Percentiles rank a stretch among this genome's conserved stretches.
Conservation (phyloP, 257 asterid species). For the Handroanthus guayacan region DNA sequence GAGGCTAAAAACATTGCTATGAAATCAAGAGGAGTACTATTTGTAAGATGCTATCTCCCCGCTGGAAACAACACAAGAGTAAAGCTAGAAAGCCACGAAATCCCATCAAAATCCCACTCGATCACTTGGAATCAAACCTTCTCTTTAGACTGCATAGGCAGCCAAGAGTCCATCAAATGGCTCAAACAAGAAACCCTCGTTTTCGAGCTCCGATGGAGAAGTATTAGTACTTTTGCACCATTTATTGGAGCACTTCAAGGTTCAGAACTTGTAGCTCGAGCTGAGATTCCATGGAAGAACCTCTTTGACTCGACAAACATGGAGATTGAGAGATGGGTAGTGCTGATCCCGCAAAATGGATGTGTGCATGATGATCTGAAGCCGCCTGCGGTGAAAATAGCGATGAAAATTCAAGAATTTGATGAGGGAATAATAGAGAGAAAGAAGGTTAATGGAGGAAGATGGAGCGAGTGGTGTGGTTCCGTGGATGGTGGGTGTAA, state of each 20-base stretch:
- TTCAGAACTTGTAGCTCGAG: constrained; percentile 59
- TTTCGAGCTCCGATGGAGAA: constrained; percentile 59
- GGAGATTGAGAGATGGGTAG: constrained; percentile 60
- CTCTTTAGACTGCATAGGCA: constrained; percentile 55
- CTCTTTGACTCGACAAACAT: constrained; percentile 35
- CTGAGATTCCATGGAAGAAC: constrained; percentile 58
- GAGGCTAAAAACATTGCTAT: constrained; percentile 54
- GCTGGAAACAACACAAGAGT: constrained; percentile 52
- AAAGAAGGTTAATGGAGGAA: constrained; percentile 27
- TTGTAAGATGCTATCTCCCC: constrained; percentile 67
- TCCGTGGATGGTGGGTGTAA: constrained; percentile 39
- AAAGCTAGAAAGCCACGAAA: constrained; percentile 48
- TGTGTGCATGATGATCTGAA: constrained; percentile 41
- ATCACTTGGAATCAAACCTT: constrained; percentile 56
- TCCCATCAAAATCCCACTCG: constrained; percentile 48
- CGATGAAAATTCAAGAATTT: constrained; percentile 43
- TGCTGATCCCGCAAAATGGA: constrained; percentile 37
- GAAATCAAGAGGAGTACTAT: constrained; percentile 44
- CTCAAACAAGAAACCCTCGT: constrained; percentile 45
- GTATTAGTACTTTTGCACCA: constrained; percentile 37
- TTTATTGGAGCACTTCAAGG: constrained; percentile 48
- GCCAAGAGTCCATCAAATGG: constrained; percentile 41
- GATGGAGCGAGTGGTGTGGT: constrained; percentile 39
- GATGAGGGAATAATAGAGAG: neutral
- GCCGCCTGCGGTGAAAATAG: constrained; percentile 52